phyloP scores from a whole-genome alignment of 2,329 filamentous ascomycete species.

The Cladobotryum protrusum region DNA sequence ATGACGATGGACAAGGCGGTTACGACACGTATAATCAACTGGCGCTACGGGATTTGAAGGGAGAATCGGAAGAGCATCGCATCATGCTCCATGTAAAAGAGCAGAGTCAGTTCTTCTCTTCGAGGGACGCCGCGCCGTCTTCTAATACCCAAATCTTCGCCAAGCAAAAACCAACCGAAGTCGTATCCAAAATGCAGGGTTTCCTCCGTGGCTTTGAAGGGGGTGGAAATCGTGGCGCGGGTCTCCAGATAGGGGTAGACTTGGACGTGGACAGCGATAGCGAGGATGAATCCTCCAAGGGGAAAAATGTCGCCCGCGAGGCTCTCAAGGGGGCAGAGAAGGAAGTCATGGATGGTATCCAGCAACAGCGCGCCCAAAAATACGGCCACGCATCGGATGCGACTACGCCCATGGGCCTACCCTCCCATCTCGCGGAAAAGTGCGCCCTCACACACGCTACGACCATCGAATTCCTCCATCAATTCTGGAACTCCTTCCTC shows the following conservation, averaged over 20 bases:
- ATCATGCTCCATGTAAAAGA: conserved; percentile 85
- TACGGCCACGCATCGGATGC: conserved; percentile 44
- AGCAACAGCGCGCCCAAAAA: conserved; percentile 54
- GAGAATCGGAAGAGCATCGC: conserved; percentile 65
- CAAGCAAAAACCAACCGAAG: conserved; percentile 62
- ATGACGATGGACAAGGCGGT: conserved; percentile 54
- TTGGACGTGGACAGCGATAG: conserved; percentile 65
- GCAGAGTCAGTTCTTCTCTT: conserved; percentile 75
- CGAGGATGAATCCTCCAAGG: conserved; percentile 51
- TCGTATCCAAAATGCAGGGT: conserved; percentile 57
- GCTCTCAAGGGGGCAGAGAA: conserved; percentile 59
- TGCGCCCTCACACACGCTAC: conserved; percentile 76
- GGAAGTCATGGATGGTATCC: conserved; percentile 60
- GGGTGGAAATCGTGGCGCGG: conserved; percentile 45
- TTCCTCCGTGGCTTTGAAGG: conserved; percentile 51
- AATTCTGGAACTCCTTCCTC: conserved; percentile 91
- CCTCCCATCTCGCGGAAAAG: conserved; percentile 51
- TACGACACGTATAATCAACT: conserved; percentile 73
- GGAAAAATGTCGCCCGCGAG: conserved; percentile 62
- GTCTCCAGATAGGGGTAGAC: conserved; percentile 59
- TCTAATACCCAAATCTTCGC: conserved; percentile 50
- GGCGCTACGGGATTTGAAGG: conserved; percentile 72
- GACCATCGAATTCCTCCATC: conserved; percentile 89
- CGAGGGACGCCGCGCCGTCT: conserved; percentile 43
- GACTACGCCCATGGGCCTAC: conserved; percentile 47